Conservation (phyloP, 345 rosid species). For the Turritis glabra region DNA sequence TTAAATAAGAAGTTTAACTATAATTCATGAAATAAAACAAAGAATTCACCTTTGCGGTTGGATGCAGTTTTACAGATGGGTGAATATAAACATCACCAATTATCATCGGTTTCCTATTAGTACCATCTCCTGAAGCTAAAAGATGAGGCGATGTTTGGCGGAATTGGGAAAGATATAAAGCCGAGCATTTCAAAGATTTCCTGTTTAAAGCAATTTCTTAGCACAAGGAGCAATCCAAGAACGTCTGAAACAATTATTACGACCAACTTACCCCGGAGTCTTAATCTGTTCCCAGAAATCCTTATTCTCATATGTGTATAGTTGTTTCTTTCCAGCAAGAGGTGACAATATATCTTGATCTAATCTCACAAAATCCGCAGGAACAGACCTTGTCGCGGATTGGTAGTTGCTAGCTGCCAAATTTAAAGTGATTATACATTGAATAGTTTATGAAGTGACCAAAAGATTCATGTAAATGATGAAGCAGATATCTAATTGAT, state of each 20-base stretch:
- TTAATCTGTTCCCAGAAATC: slow-evolving; percentile 95
- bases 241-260: background rate
- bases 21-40: background rate
- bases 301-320: slow-evolving; percentile 69
- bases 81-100: slow-evolving; percentile 78
- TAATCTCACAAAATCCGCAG: slow-evolving; percentile 74
- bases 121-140: slow-evolving; percentile 63
- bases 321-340: slow-evolving; percentile 82
- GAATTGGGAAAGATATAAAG: slow-evolving; percentile 66
- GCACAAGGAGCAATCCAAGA: background rate
- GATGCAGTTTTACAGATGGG: slow-evolving; percentile 85
- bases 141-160: slow-evolving; percentile 55
- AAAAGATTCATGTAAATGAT: background rate
- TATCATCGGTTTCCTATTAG: slow-evolving; percentile 47
- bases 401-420: slow-evolving; percentile 70
- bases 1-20: background rate
- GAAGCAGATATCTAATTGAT: background rate
- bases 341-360: slow-evolving; percentile 94
- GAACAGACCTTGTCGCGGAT: slow-evolving; percentile 64
- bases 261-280: slow-evolving; percentile 66
- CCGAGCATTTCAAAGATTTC: slow-evolving; percentile 72
- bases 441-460: background rate
- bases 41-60: slow-evolving; percentile 68
- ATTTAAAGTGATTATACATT: slow-evolving; percentile 2
- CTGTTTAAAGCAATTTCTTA: slow-evolving; percentile 37